Conservation (phyloP, 2,329 filamentous ascomycete genomes). For the Fusarium dlaminii region DNA sequence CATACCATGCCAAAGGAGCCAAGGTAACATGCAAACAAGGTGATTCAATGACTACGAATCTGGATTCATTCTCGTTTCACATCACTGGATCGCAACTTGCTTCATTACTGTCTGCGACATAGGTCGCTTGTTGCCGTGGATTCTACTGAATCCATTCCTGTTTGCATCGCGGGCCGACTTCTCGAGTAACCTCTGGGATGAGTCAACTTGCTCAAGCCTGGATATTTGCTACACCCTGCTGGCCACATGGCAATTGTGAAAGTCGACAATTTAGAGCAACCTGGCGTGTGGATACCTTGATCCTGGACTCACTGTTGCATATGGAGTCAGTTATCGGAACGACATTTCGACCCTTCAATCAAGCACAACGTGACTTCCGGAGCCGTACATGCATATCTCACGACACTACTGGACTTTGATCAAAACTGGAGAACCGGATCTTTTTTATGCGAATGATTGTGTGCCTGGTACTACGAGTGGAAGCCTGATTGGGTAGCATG, state of each 20-base stretch:
- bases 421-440: background rate
- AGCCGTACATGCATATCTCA: background rate
- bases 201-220: constrained; percentile 9
- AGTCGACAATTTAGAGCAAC: constrained; percentile 1
- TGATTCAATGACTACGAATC: constrained; percentile 7
- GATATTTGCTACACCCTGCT: constrained; percentile 25
- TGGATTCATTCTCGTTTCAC: constrained; percentile 3
- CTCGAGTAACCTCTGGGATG: background rate
- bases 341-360: background rate
- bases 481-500: background rate
- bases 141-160: background rate
- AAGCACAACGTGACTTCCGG: background rate
- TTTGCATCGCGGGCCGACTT: background rate
- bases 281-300: background rate
- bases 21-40: constrained; percentile 30
- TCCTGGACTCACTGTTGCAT: background rate
- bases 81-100: constrained; percentile 27
- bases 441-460: background rate
- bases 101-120: constrained; percentile 21
- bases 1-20: constrained; percentile 27
- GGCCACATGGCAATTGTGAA: constrained; percentile 19
- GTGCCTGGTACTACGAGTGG: background rate
- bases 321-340: background rate
- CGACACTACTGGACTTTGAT: background rate
- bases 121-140: constrained; percentile 12